Conservation (phyloP, 257 asterid species). For the Solanum tacnaense region DNA sequence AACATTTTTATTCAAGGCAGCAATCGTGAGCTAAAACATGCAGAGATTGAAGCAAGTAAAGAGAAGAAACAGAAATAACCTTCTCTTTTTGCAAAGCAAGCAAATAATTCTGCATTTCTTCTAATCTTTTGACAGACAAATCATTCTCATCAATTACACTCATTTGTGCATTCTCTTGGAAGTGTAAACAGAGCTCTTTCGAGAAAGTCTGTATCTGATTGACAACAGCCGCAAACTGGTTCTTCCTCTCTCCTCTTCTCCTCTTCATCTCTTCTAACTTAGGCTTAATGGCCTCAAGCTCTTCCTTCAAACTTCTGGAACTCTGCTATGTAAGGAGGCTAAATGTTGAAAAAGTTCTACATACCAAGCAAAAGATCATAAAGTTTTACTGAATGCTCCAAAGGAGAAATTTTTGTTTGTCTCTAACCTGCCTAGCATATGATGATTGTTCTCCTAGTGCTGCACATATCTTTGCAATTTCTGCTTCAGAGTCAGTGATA, state of each 20-base stretch:
- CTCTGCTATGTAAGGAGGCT: conserved; percentile 20
- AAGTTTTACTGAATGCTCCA: neutral
- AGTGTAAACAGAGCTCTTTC: conserved; percentile 45
- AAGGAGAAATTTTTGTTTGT: neutral
- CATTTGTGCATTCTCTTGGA: conserved; percentile 7
- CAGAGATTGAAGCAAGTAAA: neutral
- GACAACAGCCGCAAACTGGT: conserved; percentile 46
- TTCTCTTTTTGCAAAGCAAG: conserved; percentile 52
- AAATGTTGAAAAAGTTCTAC: neutral
- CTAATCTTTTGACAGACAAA: conserved; percentile 57
- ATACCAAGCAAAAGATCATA: neutral
- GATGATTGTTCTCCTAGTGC: conserved; percentile 57
- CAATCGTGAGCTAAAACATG: neutral
- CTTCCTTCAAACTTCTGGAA: conserved; percentile 52
- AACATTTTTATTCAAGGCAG: neutral
- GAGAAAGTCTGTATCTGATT: conserved; percentile 48
- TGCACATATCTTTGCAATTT: conserved; percentile 49
- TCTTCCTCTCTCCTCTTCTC: conserved; percentile 54
- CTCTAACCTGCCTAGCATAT: conserved; percentile 41
- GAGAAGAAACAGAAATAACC: conserved; percentile 24
- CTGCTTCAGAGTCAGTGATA: conserved; percentile 70
- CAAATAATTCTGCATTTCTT: conserved; percentile 45
- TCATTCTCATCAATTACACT: conserved; percentile 46
- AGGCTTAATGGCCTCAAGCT: conserved; percentile 52
- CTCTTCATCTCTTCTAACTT: conserved; percentile 52